phyloP scores from a whole-genome alignment of 2,329 filamentous ascomycete species.

The Pseudogymnoascus sp. region DNA sequence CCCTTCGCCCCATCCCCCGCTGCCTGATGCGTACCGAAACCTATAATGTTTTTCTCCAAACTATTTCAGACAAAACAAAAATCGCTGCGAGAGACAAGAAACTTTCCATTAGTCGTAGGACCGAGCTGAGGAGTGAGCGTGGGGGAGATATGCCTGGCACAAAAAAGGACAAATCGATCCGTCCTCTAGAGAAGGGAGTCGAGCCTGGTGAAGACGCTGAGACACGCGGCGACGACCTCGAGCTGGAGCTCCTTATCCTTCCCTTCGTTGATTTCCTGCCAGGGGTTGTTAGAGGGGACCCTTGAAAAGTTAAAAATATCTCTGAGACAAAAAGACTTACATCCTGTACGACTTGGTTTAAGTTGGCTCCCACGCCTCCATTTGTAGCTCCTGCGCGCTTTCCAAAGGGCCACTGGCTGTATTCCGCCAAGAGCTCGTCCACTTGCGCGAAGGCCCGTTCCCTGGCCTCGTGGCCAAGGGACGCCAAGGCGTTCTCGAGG shows the following conservation, averaged over 20 bases:
- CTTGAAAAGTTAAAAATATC: background rate
- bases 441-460: conserved; percentile 95
- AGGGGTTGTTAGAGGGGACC: background rate
- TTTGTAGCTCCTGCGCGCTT: conserved; percentile 63
- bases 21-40: conserved; percentile 1
- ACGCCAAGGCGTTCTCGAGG: conserved; percentile 92
- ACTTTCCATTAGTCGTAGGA: background rate
- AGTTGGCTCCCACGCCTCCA: conserved; percentile 82
- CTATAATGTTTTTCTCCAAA: conserved; percentile 4
- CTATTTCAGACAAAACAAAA: background rate
- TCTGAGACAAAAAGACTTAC: conserved; percentile 31
- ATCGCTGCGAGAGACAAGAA: background rate
- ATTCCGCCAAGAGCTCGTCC: conserved; percentile 89
- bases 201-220: conserved; percentile 95
- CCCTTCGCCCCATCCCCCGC: background rate
- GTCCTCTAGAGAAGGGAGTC: conserved; percentile 73
- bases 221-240: conserved; percentile 87
- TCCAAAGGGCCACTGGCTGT: conserved; percentile 95
- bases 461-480: conserved; percentile 84
- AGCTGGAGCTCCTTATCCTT: conserved; percentile 95
- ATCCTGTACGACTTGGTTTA: conserved; percentile 78
- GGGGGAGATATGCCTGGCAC: background rate
- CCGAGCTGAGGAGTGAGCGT: background rate
- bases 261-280: conserved; percentile 65
- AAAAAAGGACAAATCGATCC: background rate